Percentiles rank a stretch among this genome's conserved stretches.
Conservation (phyloP, 257 asterid genomes). For the Nicotiana paniculata region DNA sequence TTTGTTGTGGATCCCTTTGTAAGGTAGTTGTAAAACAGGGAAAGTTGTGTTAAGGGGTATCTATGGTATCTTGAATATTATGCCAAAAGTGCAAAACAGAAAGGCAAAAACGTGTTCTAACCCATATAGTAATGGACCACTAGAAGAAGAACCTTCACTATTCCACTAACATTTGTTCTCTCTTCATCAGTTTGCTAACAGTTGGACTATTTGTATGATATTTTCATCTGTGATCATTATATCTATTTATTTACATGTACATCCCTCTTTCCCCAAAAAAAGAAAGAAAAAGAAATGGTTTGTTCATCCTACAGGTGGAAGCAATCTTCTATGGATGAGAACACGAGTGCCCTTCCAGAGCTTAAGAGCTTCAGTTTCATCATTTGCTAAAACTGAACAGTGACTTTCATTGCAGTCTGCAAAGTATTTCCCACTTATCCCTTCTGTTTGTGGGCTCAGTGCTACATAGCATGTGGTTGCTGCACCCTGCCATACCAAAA, state of each 20-base stretch:
- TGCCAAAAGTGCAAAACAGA: background rate
- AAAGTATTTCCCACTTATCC: slow-evolving; percentile 67
- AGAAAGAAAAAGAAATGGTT: background rate
- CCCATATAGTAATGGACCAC: background rate
- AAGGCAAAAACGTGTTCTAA: background rate
- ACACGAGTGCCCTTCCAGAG: slow-evolving; percentile 67
- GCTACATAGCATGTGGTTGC: slow-evolving; percentile 86
- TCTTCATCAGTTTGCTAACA: slow-evolving; percentile 9
- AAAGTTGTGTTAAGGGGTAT: background rate
- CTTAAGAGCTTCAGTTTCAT: slow-evolving; percentile 40
- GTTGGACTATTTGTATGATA: slow-evolving; percentile 10
- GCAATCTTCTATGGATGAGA: slow-evolving; percentile 46
- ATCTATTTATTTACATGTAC: slow-evolving; percentile 43
- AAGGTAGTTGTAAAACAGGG: background rate
- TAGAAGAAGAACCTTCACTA: background rate
- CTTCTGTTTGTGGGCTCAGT: slow-evolving; percentile 44
- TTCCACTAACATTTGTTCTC: slow-evolving; percentile 8
- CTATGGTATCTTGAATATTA: background rate
- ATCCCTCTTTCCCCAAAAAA: background rate
- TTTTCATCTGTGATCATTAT: slow-evolving; percentile 5
- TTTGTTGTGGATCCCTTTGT: background rate
- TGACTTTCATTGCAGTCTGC: slow-evolving; percentile 82
- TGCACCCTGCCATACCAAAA: slow-evolving; percentile 54
- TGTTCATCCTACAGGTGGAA: slow-evolving; percentile 22
- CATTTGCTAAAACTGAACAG: slow-evolving; percentile 59